Evolutionary conservation across 2,329 filamentous ascomycete species (phyloP).

Genomic region (Aspergillus sp.): DNA sequence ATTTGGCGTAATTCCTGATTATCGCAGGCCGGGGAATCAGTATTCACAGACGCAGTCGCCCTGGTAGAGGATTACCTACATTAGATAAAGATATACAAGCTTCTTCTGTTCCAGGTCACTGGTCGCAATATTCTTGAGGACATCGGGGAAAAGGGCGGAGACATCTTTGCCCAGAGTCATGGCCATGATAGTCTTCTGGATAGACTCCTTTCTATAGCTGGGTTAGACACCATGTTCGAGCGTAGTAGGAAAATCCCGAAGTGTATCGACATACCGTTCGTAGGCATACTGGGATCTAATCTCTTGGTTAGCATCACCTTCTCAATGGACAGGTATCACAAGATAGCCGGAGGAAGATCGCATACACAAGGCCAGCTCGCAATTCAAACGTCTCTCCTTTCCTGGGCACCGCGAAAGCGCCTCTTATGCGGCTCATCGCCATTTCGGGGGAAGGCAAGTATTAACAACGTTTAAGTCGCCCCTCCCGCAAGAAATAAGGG

Average conservation of each 20-base stretch:
- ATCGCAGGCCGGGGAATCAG: slow-evolving; percentile 21
- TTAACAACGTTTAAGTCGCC: slow-evolving; percentile 39
- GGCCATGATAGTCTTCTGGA: slow-evolving; percentile 99
- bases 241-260: background rate
- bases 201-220: slow-evolving; percentile 77
- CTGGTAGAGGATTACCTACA: slow-evolving; percentile 58
- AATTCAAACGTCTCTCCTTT: slow-evolving; percentile 99
- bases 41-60: background rate
- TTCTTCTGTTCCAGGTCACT: slow-evolving; percentile 97
- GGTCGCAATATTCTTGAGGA: slow-evolving; percentile 98
- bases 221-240: slow-evolving; percentile 26
- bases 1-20: slow-evolving; percentile 95
- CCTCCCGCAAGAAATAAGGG: slow-evolving; percentile 28
- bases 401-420: slow-evolving; percentile 85
- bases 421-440: slow-evolving; percentile 95
- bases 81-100: slow-evolving; percentile 95
- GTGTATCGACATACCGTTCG: slow-evolving; percentile 62
- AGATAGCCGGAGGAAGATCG: slow-evolving; percentile 16
- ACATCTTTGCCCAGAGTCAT: slow-evolving; percentile 99
- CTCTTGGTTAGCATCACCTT: slow-evolving; percentile 35
- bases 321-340: slow-evolving; percentile 2
- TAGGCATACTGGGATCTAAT: slow-evolving; percentile 93
- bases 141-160: slow-evolving; percentile 93
- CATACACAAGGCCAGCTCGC: slow-evolving; percentile 79
- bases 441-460: slow-evolving; percentile 50